These are phyloP conservation scores for Aureobasidium vineae DNA, from an alignment of 2,329 filamentous ascomycete species.

Conservation along the genomic window DNA sequence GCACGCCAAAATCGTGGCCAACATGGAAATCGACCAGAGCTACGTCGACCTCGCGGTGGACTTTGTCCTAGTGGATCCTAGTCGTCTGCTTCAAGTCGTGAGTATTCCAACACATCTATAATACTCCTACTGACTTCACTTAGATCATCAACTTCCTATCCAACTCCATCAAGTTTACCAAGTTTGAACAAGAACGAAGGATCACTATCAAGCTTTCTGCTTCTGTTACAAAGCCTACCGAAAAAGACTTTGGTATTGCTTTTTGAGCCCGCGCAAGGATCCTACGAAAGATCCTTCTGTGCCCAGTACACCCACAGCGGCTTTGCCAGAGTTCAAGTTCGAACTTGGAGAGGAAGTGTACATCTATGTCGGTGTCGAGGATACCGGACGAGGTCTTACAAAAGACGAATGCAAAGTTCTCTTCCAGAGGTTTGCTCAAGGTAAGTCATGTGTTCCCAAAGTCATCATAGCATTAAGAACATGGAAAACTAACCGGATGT, in stretches of 20 bases:
- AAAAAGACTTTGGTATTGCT: slow-evolving; percentile 36
- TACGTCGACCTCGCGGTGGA: slow-evolving; percentile 36
- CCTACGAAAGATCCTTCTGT: not conserved
- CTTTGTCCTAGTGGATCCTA: slow-evolving; percentile 40
- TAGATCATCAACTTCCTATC: slow-evolving; percentile 40
- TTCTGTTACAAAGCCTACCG: slow-evolving; percentile 36
- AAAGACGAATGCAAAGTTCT: slow-evolving; percentile 45
- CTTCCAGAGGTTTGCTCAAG: slow-evolving; percentile 67
- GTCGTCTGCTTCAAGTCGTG: slow-evolving; percentile 41
- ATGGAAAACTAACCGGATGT: not conserved
- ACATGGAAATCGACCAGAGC: slow-evolving; percentile 36
- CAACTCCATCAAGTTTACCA: slow-evolving; percentile 46
- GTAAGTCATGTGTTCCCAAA: slow-evolving; percentile 43
- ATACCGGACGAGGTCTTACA: slow-evolving; percentile 40
- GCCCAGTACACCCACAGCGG: not conserved
- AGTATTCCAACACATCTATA: too few species aligned
- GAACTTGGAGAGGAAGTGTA: slow-evolving; percentile 39
- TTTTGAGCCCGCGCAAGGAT: slow-evolving; percentile 33
- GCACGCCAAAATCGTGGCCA: slow-evolving; percentile 36
- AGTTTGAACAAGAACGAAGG: slow-evolving; percentile 35
- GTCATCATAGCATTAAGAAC: not conserved
- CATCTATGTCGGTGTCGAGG: slow-evolving; percentile 38
- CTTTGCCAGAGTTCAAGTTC: not conserved
- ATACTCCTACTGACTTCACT: too few species aligned
- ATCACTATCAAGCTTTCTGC: slow-evolving; percentile 44